Percentiles rank a stretch among this genome's conserved stretches.
Evolutionary conservation across 176 grass and related monocot species (phyloP).

Genomic region (Thalia dealbata): DNA sequence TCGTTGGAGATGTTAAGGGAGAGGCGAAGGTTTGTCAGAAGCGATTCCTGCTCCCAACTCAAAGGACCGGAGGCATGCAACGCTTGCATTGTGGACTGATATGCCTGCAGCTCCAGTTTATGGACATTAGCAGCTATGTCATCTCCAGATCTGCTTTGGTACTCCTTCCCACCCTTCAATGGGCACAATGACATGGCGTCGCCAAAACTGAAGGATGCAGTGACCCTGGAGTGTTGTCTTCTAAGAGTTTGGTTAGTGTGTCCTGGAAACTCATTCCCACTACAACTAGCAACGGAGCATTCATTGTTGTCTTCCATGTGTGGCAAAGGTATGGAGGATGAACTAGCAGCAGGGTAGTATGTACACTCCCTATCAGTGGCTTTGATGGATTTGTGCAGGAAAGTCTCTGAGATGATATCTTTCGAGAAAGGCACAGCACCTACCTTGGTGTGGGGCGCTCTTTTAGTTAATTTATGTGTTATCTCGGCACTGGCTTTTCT

Average conservation of each 20-base stretch:
- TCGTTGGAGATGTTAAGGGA: constrained; percentile 74
- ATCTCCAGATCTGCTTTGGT: not conserved
- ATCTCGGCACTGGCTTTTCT: constrained; percentile 21
- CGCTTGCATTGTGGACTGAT: constrained; percentile 47
- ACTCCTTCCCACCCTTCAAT: constrained; percentile 13
- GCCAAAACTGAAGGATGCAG: constrained; percentile 9
- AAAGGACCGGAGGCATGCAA: constrained; percentile 58
- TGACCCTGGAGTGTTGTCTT: constrained; percentile 4
- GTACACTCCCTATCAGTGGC: constrained; percentile 1
- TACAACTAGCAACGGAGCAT: constrained; percentile 78
- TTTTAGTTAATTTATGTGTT: constrained; percentile 15
- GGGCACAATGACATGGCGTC: constrained; percentile 39
- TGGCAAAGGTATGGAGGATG: constrained; percentile 14
- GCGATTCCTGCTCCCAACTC: constrained; percentile 71
- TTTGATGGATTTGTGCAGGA: constrained; percentile 9
- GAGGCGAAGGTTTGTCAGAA: constrained; percentile 68
- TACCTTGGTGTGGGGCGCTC: not conserved
- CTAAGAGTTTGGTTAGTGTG: constrained; percentile 1
- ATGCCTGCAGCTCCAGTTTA: constrained; percentile 51
- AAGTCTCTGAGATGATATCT: not conserved
- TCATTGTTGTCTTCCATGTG: constrained; percentile 32
- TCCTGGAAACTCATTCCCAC: constrained; percentile 23
- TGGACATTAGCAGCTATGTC: constrained; percentile 31
- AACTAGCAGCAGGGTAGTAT: not conserved
- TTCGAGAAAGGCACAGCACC: constrained; percentile 3